These are phyloP conservation scores for Elsinoe australis DNA, from an alignment of 2,329 filamentous ascomycete genomes.

Conservation along the genomic window DNA sequence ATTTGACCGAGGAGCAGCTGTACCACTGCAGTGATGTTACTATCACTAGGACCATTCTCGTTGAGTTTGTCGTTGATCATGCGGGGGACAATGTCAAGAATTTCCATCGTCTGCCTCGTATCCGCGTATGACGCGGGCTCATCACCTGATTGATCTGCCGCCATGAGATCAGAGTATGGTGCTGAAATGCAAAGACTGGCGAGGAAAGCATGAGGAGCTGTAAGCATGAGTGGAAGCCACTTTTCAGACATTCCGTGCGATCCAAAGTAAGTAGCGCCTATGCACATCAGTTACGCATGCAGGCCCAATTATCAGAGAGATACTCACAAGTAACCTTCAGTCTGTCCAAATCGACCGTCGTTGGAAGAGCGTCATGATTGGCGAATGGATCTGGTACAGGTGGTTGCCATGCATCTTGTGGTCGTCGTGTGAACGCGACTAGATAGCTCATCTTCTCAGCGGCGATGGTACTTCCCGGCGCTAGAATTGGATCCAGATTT, in stretches of 20 bases:
- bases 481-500: neutral
- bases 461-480: neutral
- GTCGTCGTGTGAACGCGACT: neutral
- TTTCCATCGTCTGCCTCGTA: conserved; percentile 14
- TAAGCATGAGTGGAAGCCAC: conserved; percentile 28
- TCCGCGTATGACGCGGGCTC: neutral
- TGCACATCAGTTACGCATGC: neutral
- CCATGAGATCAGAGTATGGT: conserved; percentile 30
- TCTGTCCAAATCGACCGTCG: neutral
- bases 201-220: conserved; percentile 26
- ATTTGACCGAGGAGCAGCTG: conserved; percentile 29
- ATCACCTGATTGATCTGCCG: conserved; percentile 17
- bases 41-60: conserved; percentile 25
- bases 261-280: conserved; percentile 26
- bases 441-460: conserved; percentile 6
- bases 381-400: conserved; percentile 3
- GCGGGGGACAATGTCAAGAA: conserved; percentile 14
- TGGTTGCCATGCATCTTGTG: neutral
- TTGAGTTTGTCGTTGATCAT: conserved; percentile 27
- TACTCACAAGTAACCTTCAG: conserved; percentile 11
- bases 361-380: neutral
- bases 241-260: conserved; percentile 24
- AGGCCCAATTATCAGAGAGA: neutral
- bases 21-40: conserved; percentile 29
- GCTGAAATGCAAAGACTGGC: conserved; percentile 30